Evolutionary conservation across 805 yeast genomes (phyloP), one percentile per base, ranked within the genome.

Genomic region (Nakazawaea anatomiae): DNA sequence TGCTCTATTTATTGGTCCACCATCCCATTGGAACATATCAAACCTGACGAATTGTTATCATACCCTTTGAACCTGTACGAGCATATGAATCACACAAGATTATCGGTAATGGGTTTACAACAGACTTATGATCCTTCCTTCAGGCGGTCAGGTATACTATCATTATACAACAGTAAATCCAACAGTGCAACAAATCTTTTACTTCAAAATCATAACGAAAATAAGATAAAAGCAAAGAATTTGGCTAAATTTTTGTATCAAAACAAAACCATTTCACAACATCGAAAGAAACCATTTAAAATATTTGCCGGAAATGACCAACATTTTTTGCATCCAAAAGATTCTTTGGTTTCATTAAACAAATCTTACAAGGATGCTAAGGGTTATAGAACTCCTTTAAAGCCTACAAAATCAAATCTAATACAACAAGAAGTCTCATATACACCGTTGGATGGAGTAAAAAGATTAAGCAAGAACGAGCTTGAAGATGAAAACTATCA

Each of bases 121-220:
- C 75, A 73, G 44, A 59, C 71, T 29, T 58, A 50, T 27, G 71
- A 73, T 55, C 75, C 76, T 14, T 50, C 66, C 6, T 60, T 63
- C n/a, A 66, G 79, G 58, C 67, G 76, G 49, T 72, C 76, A 29
- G 66, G 67, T 11, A 62, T 74, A 31, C 51, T 74, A 28, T 66
- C 72, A 4, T 60, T 68, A 56, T 56, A 64, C 39, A 69, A 65
- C 28, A 58, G 58, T 31, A 52, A 58, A 44, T 52, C 65, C 1
- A 56, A 62, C 18, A 58, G 55, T 38, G 54, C 63, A 2, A 55
- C 60, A 6, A 65, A 60, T 44, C 41, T 60, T n/a, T 42, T 42
- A 42, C 38, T 46, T n/a, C 43, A 46, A 38, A 46, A 36, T 12
- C 25, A 18, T 39, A 50, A 18, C 25, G 25, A 18, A 18, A 38